These are phyloP conservation scores for Vishniacozyma victoriae DNA, from an alignment of 768 basidiomycete species.

Conservation along the genomic window DNA sequence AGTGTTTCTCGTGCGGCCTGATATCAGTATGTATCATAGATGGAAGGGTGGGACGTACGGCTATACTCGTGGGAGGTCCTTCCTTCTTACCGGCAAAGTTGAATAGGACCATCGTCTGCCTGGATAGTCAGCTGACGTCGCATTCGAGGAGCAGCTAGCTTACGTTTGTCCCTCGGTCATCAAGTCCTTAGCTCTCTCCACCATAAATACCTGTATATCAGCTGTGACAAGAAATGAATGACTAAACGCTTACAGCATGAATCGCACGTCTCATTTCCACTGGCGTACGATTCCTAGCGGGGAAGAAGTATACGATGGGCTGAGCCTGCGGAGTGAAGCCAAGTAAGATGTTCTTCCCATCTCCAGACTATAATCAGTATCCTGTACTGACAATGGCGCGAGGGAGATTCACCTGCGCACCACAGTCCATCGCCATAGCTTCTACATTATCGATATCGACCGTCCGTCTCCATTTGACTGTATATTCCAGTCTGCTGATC, in stretches of 20 bases:
- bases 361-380: constrained; percentile 22
- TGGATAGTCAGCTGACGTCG: constrained; percentile 1
- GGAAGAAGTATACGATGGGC: constrained; percentile 44
- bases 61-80: constrained; percentile 29
- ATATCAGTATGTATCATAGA: background rate
- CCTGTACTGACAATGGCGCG: no score
- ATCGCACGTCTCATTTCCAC: constrained; percentile 22
- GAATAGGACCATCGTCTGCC: constrained; percentile 33
- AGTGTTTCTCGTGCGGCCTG: constrained; percentile 33
- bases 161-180: constrained; percentile 40
- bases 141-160: constrained; percentile 1
- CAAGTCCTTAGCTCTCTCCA: constrained; percentile 40
- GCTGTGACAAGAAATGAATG: background rate
- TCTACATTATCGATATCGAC: constrained; percentile 35
- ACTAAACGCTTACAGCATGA: constrained; percentile 22
- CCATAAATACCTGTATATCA: constrained; percentile 31
- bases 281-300: constrained; percentile 25
- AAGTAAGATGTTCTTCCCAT: constrained; percentile 38
- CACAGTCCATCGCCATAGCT: no score
- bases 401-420: no score
- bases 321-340: constrained; percentile 25
- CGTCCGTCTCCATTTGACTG: constrained; percentile 36
- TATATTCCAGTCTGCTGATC: constrained; percentile 31
- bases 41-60: constrained; percentile 15
- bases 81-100: constrained; percentile 40